Evolutionary conservation across 1,284 basidiomycete species (phyloP).

Genomic region (Peniophora sp.): DNA sequence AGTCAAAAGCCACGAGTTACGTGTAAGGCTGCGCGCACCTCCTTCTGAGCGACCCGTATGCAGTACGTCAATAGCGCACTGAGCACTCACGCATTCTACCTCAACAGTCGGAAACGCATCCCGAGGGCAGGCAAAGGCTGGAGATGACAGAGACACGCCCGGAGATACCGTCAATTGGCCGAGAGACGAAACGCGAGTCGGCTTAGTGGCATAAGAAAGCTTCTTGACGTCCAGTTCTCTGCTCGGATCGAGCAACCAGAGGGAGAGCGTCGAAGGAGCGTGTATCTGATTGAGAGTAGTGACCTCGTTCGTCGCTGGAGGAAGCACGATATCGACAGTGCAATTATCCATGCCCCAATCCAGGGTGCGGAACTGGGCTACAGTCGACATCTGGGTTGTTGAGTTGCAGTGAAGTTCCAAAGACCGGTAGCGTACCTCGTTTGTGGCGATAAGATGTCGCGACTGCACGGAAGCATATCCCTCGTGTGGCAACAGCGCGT

Average conservation of each 20-base stretch:
- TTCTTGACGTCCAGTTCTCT: not conserved
- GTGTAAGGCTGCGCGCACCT: not conserved
- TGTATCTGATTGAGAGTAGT: not conserved
- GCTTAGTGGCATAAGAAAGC: not conserved
- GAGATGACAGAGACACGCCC: not conserved
- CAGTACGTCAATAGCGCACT: not conserved
- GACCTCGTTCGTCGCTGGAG: not conserved
- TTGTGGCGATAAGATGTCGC: not conserved
- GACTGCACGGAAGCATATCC: not conserved
- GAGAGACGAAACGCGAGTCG: not conserved
- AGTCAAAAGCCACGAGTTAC: too few species aligned
- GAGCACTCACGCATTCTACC: not conserved
- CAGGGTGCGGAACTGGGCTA: not conserved
- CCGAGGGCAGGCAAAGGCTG: not conserved
- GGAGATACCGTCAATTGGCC: not conserved
- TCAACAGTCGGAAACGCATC: not conserved
- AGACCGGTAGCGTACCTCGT: not conserved
- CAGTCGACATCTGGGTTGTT: not conserved
- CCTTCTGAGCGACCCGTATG: not conserved
- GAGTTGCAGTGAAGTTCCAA: not conserved
- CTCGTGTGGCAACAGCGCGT: not conserved
- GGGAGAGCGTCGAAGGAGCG: not conserved
- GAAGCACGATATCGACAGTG: not conserved
- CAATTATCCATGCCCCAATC: not conserved
- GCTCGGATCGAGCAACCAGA: not conserved